Evolutionary conservation across 306 rosid species (phyloP), one percentile per base, ranked within the genome.

Genomic region (Dryas alaskensis): DNA sequence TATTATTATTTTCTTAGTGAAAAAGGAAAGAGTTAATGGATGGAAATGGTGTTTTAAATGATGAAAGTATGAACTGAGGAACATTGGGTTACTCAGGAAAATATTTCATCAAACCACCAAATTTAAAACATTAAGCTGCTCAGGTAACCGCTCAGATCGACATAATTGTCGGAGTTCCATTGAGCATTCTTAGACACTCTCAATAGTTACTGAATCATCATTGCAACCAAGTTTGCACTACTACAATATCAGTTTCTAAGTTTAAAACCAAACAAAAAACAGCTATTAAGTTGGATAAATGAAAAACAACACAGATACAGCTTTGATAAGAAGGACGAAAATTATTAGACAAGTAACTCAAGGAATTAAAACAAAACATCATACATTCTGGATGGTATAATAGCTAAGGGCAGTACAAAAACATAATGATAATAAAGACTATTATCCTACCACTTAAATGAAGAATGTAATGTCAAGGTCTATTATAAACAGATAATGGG

Each of bases 141-240:
- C 83, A 78, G 82, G 74, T 77, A 84, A 84, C 85, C 81, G 82
- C 82, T 84, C 82, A 80, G 87, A 75, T 73, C 81, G 59, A 80
- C 87, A 77, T 47, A 10, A 22, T 8, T 57, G 81, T 43, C 81
- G 61, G 79, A n/a, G 48, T 74, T 69, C 73, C 83, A 80, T 70
- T 4, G 62, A 81, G 80, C 64, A 71, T 11, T 37, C 5, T 8
- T 25, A 22, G 25, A 74, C 57, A 55, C 84, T 73, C 76, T 84
- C 81, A 81, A 79, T 51, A 48, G 47, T 61, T 40, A 66, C 70
- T 69, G 70, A 67, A 74, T 84, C 81, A 84, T 84, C 87, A 80
- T 69, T 16, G 73, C 85, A 78, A 84, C 19, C 64, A 69, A 14
- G 47, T 10, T 55, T 27, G 17, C 31, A 65, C 7, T 44, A 43